phyloP scores from a whole-genome alignment of 805 yeast species.

The Suhomyces xylopsoci region DNA sequence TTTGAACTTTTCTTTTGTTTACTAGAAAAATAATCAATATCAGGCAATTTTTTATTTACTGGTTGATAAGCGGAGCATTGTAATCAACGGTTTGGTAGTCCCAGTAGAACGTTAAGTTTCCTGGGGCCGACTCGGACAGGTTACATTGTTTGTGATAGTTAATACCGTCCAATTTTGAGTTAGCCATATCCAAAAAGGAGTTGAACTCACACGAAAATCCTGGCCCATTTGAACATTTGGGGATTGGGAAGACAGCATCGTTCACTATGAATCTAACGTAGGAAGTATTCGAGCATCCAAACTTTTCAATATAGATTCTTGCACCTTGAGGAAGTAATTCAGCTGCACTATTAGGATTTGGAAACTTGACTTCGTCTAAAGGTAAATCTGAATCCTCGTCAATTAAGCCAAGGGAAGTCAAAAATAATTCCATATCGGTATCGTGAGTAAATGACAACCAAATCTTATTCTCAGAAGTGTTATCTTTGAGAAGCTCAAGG shows the following conservation, averaged over 20 bases:
- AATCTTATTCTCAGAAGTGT: constrained; percentile 10
- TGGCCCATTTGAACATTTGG: constrained; percentile 12
- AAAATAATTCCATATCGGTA: constrained; percentile 12
- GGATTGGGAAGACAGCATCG: constrained; percentile 14
- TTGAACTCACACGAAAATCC: constrained; percentile 24
- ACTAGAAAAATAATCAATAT: background rate
- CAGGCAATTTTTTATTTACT: background rate
- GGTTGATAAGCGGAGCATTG: constrained; percentile 15
- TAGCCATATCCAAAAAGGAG: constrained; percentile 26
- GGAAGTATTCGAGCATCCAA: constrained; percentile 5
- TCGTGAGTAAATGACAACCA: constrained; percentile 15
- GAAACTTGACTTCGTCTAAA: constrained; percentile 7
- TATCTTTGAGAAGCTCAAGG: constrained; percentile 10
- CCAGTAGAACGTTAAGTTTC: constrained; percentile 39
- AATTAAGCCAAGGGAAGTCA: constrained; percentile 11
- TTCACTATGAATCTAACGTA: constrained; percentile 13
- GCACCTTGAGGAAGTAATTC: constrained; percentile 14
- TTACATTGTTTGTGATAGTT: constrained; percentile 31
- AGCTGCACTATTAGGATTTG: constrained; percentile 11
- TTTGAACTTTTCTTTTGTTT: background rate
- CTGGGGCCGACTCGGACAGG: constrained; percentile 12
- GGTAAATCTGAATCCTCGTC: constrained; percentile 8
- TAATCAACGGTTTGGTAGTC: constrained; percentile 27
- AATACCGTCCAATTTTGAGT: constrained; percentile 23
- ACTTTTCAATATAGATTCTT: constrained; percentile 12